Evolutionary conservation across 495 filamentous ascomycete genomes (phyloP).

Genomic region (Polyplosphaeria fusca): DNA sequence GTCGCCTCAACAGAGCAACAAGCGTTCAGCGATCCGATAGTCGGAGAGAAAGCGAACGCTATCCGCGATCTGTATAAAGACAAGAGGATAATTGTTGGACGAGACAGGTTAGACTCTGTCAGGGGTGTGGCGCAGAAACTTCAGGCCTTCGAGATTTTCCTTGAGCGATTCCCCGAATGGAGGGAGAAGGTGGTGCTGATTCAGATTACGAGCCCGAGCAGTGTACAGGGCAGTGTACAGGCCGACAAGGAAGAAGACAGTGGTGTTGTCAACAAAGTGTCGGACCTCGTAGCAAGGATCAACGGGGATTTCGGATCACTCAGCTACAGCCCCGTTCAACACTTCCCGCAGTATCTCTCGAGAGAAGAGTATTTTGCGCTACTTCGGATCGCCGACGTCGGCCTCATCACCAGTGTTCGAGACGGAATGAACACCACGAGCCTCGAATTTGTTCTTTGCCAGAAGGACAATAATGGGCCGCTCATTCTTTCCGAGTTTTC

Average conservation of each 20-base stretch:
- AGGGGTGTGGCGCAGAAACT: conserved; percentile 89
- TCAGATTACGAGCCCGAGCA: conserved; percentile 86
- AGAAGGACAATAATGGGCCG: conserved; percentile 76
- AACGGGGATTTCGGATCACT: conserved; percentile 84
- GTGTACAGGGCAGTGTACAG: conserved; percentile 67
- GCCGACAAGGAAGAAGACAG: conserved; percentile 63
- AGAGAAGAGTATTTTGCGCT: conserved; percentile 89
- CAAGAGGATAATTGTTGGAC: conserved; percentile 91
- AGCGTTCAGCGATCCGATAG: conserved; percentile 64
- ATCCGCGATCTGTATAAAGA: conserved; percentile 71
- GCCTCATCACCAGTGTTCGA: conserved; percentile 84
- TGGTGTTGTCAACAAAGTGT: conserved; percentile 77
- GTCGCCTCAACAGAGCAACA: conserved; percentile 64
- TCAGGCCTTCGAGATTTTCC: conserved; percentile 85
- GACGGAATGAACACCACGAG: conserved; percentile 98
- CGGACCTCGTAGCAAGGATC: conserved; percentile 82
- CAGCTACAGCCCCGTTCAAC: conserved; percentile 81
- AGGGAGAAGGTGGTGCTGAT: conserved; percentile 87
- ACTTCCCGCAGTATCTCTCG: conserved; percentile 86
- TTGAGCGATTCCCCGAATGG: conserved; percentile 85
- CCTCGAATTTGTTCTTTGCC: conserved; percentile 88
- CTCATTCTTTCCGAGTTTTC: conserved; percentile 95
- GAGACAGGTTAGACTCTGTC: conserved; percentile 85
- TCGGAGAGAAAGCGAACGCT: conserved; percentile 61
- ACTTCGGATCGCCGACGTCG: conserved; percentile 79